Base-by-base conservation (phyloP, 306 rosid genomes). In the Vigna mungo region DNA sequence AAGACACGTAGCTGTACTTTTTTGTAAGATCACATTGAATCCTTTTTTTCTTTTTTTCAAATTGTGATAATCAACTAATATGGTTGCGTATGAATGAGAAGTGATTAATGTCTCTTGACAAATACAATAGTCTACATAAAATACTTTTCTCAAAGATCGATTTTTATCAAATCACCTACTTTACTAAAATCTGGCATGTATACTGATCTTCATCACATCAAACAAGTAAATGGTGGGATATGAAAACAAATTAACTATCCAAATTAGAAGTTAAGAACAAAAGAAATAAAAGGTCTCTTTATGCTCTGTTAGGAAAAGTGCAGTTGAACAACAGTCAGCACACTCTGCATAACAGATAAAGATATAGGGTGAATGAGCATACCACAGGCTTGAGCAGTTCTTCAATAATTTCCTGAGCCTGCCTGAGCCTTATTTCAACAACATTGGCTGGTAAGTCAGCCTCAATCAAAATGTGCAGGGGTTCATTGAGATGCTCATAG, bases 371-470 rank as follows among this genome's bases (percentile, higher is more conserved):
- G 64, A 81, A 74, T 77, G 81, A 44, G 53, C 78, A 83, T 85
- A 95, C 98, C 88, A 95, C 98, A 43, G 98, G 98, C 82, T 92
- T 95, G 84, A 95, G 97, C 86, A 95, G 83, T 87, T 95, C 97
- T 84, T 95, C 97, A 4, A 95, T 95, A 71, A 95, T 88, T 85
- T 95, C 98, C 78, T 90, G 98, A 12, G 98, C 98, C 86, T 95
- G 98, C 84, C 97, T 83, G 80, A 95, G 93, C 89, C 92, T 90
- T 18, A 92, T 66, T 74, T 92, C 98, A 85, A 89, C 91, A 76
- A 95, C 53, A 82, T 85, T 95, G 71, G 91, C 93, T 75, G 97
- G 98, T 74, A 95, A 89, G 78, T 95, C 98, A 14, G 96, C 98
- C 88, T 95, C 98, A 25, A 95, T 92, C 80, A 95, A 85, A 76